Evolutionary conservation across 352 stramenopile species (phyloP).

Genomic region (Pythium brassicae): DNA sequence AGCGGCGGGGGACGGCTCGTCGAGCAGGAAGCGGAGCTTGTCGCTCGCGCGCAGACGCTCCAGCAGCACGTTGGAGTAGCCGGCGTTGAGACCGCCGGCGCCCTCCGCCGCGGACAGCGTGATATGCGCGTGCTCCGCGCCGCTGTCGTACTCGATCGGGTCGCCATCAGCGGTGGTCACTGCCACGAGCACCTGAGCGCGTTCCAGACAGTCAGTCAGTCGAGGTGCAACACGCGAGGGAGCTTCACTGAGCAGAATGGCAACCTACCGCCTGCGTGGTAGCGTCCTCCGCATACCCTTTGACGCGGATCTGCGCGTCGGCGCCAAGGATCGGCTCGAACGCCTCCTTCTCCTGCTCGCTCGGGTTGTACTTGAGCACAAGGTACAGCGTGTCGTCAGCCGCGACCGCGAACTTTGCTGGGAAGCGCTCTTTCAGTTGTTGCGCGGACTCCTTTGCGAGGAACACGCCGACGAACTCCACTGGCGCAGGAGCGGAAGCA

Average conservation of each 20-base stretch:
- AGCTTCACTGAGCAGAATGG: not conserved
- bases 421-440: constrained; percentile 48
- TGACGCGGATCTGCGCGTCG: constrained; percentile 52
- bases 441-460: constrained; percentile 49
- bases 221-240: not conserved
- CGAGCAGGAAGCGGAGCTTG: constrained; percentile 49
- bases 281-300: constrained; percentile 60
- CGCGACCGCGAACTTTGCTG: constrained; percentile 35
- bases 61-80: constrained; percentile 70
- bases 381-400: constrained; percentile 46
- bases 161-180: constrained; percentile 67
- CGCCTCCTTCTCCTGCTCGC: constrained; percentile 57
- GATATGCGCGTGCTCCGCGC: constrained; percentile 46
- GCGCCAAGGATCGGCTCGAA: constrained; percentile 69
- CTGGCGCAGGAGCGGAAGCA: constrained; percentile 7
- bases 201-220: not conserved
- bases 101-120: constrained; percentile 51
- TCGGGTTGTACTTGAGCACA: constrained; percentile 78
- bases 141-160: constrained; percentile 43
- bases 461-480: constrained; percentile 80
- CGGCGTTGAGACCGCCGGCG: constrained; percentile 36
- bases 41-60: constrained; percentile 67
- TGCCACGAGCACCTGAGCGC: constrained; percentile 41
- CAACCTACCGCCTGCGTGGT: constrained; percentile 48
- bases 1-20: constrained; percentile 15